phyloP scores from a whole-genome alignment of 2,329 filamentous ascomycete species.

The Colletotrichum sp. region DNA sequence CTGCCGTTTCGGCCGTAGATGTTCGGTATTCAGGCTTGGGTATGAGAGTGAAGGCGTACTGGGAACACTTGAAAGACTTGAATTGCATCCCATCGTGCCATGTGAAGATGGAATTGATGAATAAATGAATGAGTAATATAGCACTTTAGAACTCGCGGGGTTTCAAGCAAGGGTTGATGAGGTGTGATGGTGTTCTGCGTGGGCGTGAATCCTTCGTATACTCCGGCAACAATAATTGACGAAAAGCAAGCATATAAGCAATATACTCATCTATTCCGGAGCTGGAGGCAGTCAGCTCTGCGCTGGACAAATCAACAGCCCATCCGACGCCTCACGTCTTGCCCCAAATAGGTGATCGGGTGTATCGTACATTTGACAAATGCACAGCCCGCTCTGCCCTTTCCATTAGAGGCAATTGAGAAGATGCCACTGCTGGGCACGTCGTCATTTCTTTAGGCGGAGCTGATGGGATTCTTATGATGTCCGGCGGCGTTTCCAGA shows the following conservation, averaged over 20 bases:
- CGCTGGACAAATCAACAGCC: fast-evolving
- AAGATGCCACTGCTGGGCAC: fast-evolving
- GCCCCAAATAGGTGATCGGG: fast-evolving
- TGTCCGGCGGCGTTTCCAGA: neutral
- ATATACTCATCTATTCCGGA: fast-evolving
- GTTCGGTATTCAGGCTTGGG: neutral
- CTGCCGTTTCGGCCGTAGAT: neutral
- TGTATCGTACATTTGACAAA: neutral
- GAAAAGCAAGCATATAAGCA: neutral
- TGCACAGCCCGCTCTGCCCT: neutral
- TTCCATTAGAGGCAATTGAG: neutral
- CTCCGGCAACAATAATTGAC: neutral
- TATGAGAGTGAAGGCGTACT: fast-evolving
- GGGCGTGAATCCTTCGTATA: neutral
- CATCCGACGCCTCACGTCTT: neutral
- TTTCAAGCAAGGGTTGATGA: neutral
- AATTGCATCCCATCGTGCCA: fast-evolving
- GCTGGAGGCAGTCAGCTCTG: fast-evolving
- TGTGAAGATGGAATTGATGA: neutral
- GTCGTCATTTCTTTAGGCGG: neutral
- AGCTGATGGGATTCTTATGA: neutral
- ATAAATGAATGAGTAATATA: neutral
- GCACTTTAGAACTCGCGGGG: fast-evolving
- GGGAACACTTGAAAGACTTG: fast-evolving
- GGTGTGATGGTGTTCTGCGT: fast-evolving